Evolutionary conservation across 202 grass and related monocot genomes (phyloP).

Genomic region (Dendrocalamus latiflorus): DNA sequence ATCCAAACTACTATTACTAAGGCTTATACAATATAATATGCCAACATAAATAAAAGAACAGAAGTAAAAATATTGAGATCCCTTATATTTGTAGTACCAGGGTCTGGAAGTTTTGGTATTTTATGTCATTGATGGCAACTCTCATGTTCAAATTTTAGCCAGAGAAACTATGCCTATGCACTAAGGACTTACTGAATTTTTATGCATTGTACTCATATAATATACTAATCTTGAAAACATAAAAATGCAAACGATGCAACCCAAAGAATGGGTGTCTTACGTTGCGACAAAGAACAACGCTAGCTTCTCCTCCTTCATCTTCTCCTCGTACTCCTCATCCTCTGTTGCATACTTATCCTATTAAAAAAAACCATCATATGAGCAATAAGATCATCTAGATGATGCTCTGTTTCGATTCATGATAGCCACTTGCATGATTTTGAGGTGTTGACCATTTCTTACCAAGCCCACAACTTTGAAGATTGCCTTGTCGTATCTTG

Average conservation of each 20-base stretch:
- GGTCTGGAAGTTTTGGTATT: neutral
- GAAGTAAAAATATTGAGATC: neutral
- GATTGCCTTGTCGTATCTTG: constrained; percentile 68
- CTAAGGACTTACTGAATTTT: neutral
- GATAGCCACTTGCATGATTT: neutral
- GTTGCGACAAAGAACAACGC: constrained; percentile 85
- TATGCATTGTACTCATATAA: neutral
- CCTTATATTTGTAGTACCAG: neutral
- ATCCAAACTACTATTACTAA: constrained; percentile 23
- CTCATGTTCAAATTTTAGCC: neutral
- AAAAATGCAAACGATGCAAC: neutral
- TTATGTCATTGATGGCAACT: neutral
- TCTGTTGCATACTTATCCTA: constrained; percentile 82
- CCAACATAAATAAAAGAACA: constrained; percentile 22
- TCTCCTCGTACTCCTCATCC: constrained; percentile 85
- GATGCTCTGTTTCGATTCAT: neutral
- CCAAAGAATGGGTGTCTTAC: constrained; percentile 35
- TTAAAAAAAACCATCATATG: constrained; percentile 13
- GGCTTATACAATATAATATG: neutral
- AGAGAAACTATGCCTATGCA: neutral
- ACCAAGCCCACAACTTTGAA: constrained; percentile 95
- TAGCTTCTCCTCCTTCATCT: constrained; percentile 72
- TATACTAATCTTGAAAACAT: too few relatives aligned
- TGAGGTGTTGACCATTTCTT: neutral
- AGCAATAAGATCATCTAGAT: constrained; percentile 18